Evolutionary conservation across 257 asterid species (phyloP).

Genomic region (Plantago elongata): DNA sequence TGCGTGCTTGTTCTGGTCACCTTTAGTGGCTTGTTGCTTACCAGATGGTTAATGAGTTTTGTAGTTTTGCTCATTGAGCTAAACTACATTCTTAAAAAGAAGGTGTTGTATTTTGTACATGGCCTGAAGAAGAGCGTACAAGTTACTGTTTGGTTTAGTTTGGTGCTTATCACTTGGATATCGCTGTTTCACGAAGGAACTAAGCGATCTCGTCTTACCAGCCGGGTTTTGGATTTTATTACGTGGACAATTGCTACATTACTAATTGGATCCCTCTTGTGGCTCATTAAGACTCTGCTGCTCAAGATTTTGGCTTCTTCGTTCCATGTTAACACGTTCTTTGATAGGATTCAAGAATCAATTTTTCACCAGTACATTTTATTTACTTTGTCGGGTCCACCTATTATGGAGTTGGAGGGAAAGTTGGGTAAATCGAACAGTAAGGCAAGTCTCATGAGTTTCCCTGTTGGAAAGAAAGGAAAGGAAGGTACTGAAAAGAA

Average conservation of each 20-base stretch:
- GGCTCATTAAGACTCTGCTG: slow-evolving; percentile 72
- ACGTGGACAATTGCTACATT: slow-evolving; percentile 65
- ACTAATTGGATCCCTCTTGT: slow-evolving; percentile 62
- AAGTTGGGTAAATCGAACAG: slow-evolving; percentile 53
- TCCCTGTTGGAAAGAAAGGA: slow-evolving; percentile 42
- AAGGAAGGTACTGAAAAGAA: slow-evolving; percentile 60
- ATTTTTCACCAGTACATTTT: slow-evolving; percentile 68
- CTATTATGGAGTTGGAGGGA: slow-evolving; percentile 56
- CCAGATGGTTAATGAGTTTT: slow-evolving; percentile 55
- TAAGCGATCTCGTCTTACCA: slow-evolving; percentile 24
- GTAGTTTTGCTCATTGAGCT: slow-evolving; percentile 73
- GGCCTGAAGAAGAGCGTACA: slow-evolving; percentile 76
- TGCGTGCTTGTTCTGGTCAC: slow-evolving; percentile 64
- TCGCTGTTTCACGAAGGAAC: slow-evolving; percentile 43
- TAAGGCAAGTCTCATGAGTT: slow-evolving; percentile 38
- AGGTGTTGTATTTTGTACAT: slow-evolving; percentile 69
- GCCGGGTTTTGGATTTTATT: slow-evolving; percentile 45
- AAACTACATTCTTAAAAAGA: slow-evolving; percentile 59
- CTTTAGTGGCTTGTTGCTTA: slow-evolving; percentile 64
- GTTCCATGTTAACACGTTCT: slow-evolving; percentile 73
- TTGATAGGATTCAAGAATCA: slow-evolving; percentile 79
- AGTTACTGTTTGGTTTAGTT: slow-evolving; percentile 54
- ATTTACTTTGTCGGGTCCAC: slow-evolving; percentile 57
- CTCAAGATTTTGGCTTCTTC: slow-evolving; percentile 76
- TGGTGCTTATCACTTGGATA: slow-evolving; percentile 70